Base-by-base conservation (phyloP, 192 early-diverging fungal species). In the Backusella australiensis region DNA sequence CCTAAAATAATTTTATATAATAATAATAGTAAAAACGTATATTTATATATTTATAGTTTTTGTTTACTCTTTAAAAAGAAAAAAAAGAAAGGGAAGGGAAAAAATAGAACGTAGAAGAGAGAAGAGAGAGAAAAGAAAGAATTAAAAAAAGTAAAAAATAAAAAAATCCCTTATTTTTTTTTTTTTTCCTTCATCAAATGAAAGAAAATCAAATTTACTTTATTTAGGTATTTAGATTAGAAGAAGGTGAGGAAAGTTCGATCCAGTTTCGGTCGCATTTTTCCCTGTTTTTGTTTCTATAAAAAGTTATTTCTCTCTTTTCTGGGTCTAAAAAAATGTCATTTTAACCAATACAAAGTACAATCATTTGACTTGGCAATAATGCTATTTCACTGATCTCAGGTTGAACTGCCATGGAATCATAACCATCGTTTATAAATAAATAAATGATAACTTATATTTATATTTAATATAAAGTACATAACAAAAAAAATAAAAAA, bases 201-300 rank as follows among this genome's bases (percentile, higher is more conserved):
- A 63, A 63, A 29, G 23, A 59, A 59, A 59, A 29, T 23, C 67
- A 69, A 41, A 69, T 69, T 69, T 69, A 69, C 67, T 69, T 38
- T 69, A 38, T 69, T 69, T 69, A 69, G 67, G 67, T 69, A 69
- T 69, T 69, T 69, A 36, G 36, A 69, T 38, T 59, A 59, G 53
- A 59, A 59, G 53, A 59, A 69, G 36, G 36, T 38, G 36, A 69
- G 67, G 53, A 59, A 59, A 26, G 53, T 59, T 59, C 53, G 53
- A 59, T 59, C 53, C 53, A 59, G 53, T 59, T 59, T 59, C 53
- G 53, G 53, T 59, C 53, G 53, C 53, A 59, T 59, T 59, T 59
- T 59, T 19, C 53, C 53, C 17, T 59, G 21, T 59, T 59, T 59
- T 59, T 59, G 21, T 26, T 21, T 59, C 53, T 23, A 59, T 59